Conservation (phyloP, 352 stramenopile genomes). For the Phytophthora chlamydospora region DNA sequence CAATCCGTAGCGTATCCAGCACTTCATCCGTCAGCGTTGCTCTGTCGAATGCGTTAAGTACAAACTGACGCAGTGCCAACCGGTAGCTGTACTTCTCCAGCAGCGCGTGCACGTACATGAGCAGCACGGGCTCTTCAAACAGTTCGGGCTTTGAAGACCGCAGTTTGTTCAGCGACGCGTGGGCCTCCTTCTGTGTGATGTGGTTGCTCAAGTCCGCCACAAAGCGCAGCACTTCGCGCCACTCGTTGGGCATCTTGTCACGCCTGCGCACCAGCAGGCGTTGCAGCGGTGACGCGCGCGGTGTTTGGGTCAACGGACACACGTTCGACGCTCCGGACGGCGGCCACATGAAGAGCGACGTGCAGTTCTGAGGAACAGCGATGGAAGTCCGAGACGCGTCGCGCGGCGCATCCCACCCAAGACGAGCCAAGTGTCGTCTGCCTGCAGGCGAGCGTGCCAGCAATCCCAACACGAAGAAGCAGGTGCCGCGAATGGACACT, state of each 20-base stretch:
- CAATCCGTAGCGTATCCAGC: conserved; percentile 63
- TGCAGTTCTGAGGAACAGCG: conserved; percentile 80
- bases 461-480: conserved; percentile 86
- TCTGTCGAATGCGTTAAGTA: conserved; percentile 86
- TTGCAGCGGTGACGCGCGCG: conserved; percentile 62
- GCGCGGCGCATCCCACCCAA: conserved; percentile 81
- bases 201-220: conserved; percentile 89
- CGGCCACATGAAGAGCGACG: conserved; percentile 84
- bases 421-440: conserved; percentile 64
- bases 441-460: conserved; percentile 71
- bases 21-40: conserved; percentile 77
- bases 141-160: conserved; percentile 68
- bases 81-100: conserved; percentile 88
- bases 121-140: conserved; percentile 85
- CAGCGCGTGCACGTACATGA: conserved; percentile 83
- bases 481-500: conserved; percentile 86
- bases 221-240: conserved; percentile 77
- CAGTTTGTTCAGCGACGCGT: conserved; percentile 86
- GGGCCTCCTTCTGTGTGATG: conserved; percentile 90
- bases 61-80: conserved; percentile 83
- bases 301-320: conserved; percentile 65
- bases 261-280: conserved; percentile 49
- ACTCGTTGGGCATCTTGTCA: conserved; percentile 74
- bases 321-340: conserved; percentile 30
- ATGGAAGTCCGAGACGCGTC: conserved; percentile 76